Evolutionary conservation across 2,329 filamentous ascomycete species (phyloP).

Genomic region (Biscogniauxia marginata): DNA sequence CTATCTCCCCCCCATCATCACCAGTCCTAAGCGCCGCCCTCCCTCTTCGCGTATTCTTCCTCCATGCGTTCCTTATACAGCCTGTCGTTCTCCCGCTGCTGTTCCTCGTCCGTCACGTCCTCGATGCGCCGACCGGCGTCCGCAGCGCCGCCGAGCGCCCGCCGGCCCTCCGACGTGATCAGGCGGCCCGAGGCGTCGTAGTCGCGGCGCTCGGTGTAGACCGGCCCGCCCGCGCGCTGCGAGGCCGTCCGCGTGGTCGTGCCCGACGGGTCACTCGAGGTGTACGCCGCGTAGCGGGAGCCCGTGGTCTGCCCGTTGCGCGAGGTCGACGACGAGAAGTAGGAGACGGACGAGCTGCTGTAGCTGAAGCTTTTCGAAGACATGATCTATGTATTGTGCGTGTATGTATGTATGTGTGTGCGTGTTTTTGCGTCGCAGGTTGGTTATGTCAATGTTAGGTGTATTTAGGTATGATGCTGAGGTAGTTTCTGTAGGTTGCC

Average conservation of each 20-base stretch:
- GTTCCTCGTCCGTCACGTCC: slow-evolving; percentile 16
- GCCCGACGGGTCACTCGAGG: slow-evolving; percentile 15
- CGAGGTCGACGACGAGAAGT: slow-evolving; percentile 11
- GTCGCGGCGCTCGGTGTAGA: slow-evolving; percentile 15
- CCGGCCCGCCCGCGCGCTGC: slow-evolving; percentile 14
- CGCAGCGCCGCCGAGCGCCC: slow-evolving; percentile 1
- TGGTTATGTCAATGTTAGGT: background rate
- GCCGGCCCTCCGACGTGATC: slow-evolving; percentile 6
- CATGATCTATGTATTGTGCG: slow-evolving; percentile 3
- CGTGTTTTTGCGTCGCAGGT: too few relatives aligned
- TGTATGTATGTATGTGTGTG: background rate
- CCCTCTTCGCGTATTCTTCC: slow-evolving; percentile 21
- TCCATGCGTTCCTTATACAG: slow-evolving; percentile 19
- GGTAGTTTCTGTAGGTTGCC: too few relatives aligned
- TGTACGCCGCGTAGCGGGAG: slow-evolving; percentile 15
- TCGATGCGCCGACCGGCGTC: slow-evolving; percentile 17
- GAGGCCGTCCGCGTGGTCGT: slow-evolving; percentile 15
- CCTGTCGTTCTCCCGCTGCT: slow-evolving; percentile 12
- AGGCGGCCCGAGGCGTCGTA: slow-evolving; percentile 20
- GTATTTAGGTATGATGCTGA: too few relatives aligned
- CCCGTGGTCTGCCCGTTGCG: slow-evolving; percentile 17
- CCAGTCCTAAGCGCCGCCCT: slow-evolving; percentile 18
- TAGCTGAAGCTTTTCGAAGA: slow-evolving; percentile 12
- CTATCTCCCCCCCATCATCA: background rate
- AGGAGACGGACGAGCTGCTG: slow-evolving; percentile 16